These are phyloP conservation scores for Pichia sp. DNA, from an alignment of 1,139 yeast species.

Conservation along the genomic window DNA sequence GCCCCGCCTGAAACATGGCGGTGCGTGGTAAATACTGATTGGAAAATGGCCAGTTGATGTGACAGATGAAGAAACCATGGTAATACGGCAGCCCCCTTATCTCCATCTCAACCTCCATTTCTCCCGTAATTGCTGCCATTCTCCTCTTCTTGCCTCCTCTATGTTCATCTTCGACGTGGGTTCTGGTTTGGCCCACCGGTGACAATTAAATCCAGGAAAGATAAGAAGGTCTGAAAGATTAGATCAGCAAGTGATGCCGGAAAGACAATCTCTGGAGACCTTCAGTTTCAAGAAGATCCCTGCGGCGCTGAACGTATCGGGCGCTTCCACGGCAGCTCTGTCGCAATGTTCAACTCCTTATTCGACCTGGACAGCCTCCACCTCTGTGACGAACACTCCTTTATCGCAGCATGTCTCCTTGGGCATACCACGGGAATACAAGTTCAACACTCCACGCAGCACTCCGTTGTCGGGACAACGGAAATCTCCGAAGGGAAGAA, in stretches of 20 bases:
- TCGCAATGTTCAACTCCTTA: conserved; percentile 10
- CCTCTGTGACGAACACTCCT: conserved; percentile 5
- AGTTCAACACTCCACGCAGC: neutral
- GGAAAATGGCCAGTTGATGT: neutral
- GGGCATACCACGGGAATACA: neutral
- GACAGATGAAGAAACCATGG: neutral
- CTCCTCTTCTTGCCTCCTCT: neutral
- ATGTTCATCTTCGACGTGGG: too few species aligned
- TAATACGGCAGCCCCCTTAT: neutral
- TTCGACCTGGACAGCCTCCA: conserved; percentile 5
- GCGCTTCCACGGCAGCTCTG: conserved; percentile 8
- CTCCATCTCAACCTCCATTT: neutral
- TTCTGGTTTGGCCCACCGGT: too few species aligned
- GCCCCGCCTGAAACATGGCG: conserved; percentile 6
- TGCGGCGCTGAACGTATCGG: conserved; percentile 11
- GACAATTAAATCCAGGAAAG: neutral
- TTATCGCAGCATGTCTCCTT: neutral
- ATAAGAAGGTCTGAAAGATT: neutral
- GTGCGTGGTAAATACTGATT: neutral
- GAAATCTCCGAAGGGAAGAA: neutral
- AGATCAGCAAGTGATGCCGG: neutral
- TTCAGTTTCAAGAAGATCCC: conserved; percentile 12
- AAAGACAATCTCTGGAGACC: neutral
- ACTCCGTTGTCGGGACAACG: neutral
- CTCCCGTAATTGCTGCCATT: neutral